Evolutionary conservation across 306 rosid species (phyloP).

Genomic region (Quercus aquifolioides): DNA sequence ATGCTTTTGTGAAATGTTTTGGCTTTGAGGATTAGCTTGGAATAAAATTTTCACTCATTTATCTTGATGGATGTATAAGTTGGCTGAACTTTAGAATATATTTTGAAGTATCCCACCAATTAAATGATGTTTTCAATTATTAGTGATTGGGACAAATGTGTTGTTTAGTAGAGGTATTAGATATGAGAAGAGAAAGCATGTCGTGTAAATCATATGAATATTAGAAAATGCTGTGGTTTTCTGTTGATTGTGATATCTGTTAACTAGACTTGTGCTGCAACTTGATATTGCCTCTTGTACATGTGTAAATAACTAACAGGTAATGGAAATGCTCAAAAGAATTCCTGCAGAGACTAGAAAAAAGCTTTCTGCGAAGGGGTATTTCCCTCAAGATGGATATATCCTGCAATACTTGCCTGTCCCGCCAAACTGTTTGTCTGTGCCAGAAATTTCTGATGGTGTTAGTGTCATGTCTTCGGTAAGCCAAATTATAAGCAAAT

Average conservation of each 20-base stretch:
- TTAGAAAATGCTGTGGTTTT: background rate
- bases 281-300: conserved; percentile 2
- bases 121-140: background rate
- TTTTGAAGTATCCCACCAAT: background rate
- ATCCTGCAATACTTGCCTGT: conserved; percentile 69
- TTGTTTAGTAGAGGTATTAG: background rate
- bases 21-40: background rate
- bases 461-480: conserved; percentile 81
- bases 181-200: background rate
- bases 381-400: conserved; percentile 90
- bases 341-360: conserved; percentile 59
- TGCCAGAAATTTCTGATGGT: conserved; percentile 97
- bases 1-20: background rate
- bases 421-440: conserved; percentile 91
- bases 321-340: conserved; percentile 66
- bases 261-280: conserved; percentile 9
- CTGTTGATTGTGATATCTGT: background rate
- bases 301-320: conserved; percentile 45
- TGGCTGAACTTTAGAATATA: background rate
- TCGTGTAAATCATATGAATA: background rate
- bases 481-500: conserved; percentile 28
- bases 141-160: background rate
- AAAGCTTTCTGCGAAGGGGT: conserved; percentile 73
- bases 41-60: background rate
- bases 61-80: background rate